These are phyloP conservation scores for Rutstroemia sp. DNA, from an alignment of 2,329 filamentous ascomycete genomes.

Conservation along the genomic window DNA sequence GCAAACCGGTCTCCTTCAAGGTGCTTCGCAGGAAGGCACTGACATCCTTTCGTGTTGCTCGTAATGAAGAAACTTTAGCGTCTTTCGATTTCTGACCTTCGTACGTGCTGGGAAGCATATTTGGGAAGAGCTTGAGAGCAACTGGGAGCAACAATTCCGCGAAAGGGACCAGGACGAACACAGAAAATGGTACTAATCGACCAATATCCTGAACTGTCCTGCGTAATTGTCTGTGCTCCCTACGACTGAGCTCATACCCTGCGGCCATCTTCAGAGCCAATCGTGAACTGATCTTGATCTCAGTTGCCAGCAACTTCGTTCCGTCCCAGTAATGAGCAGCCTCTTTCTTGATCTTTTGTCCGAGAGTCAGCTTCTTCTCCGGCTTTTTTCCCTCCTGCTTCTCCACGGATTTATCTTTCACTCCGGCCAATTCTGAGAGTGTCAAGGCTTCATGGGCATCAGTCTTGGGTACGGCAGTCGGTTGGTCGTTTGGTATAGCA, in stretches of 20 bases:
- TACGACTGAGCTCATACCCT: constrained; percentile 89
- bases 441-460: constrained; percentile 25
- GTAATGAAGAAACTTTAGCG: constrained; percentile 72
- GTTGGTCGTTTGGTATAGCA: constrained; percentile 17
- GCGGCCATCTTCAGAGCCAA: constrained; percentile 95
- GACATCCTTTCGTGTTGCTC: constrained; percentile 87
- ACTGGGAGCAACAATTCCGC: constrained; percentile 88
- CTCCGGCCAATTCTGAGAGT: constrained; percentile 54
- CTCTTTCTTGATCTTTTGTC: constrained; percentile 94
- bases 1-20: constrained; percentile 85
- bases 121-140: constrained; percentile 91
- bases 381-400: constrained; percentile 62
- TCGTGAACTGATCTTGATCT: constrained; percentile 86
- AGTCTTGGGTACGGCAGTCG: constrained; percentile 28
- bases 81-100: constrained; percentile 89
- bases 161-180: constrained; percentile 95
- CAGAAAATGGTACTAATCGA: constrained; percentile 88
- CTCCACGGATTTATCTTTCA: constrained; percentile 54
- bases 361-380: constrained; percentile 78
- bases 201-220: constrained; percentile 90
- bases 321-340: constrained; percentile 95
- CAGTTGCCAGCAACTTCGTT: constrained; percentile 85
- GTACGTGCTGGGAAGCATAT: constrained; percentile 94
- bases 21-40: constrained; percentile 85
- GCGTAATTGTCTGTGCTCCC: constrained; percentile 87